phyloP scores from a whole-genome alignment of 1,284 basidiomycete species.

The Heterobasidion parviporum region DNA sequence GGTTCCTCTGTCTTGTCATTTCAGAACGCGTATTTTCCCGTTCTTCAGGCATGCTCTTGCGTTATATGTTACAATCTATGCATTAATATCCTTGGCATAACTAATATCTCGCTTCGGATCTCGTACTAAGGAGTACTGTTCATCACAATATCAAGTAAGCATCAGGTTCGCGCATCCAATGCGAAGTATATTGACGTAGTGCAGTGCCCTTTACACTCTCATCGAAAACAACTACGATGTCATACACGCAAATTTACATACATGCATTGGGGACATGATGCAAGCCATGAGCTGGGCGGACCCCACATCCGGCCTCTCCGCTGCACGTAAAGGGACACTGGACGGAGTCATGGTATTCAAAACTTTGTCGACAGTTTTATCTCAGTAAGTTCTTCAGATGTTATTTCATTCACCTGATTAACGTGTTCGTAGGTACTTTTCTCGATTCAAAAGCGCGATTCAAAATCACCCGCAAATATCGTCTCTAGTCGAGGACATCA shows the following conservation, averaged over 20 bases:
- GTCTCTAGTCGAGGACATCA: slow-evolving; percentile 32
- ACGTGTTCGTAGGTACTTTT: slow-evolving; percentile 35
- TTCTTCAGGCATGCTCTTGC: slow-evolving; percentile 39
- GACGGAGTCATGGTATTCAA: slow-evolving; percentile 28
- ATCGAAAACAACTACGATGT: slow-evolving; percentile 43
- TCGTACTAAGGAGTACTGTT: slow-evolving; percentile 54
- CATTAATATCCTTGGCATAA: not conserved
- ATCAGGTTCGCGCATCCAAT: not conserved
- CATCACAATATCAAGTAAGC: slow-evolving; percentile 36
- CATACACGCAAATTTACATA: slow-evolving; percentile 33
- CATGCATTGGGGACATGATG: slow-evolving; percentile 35
- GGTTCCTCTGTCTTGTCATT: slow-evolving; percentile 40
- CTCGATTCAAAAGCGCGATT: slow-evolving; percentile 50
- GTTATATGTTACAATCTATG: not conserved
- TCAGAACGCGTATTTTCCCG: slow-evolving; percentile 47
- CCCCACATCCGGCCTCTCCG: slow-evolving; percentile 6
- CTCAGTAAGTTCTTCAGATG: slow-evolving; percentile 31
- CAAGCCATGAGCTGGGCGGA: slow-evolving; percentile 9
- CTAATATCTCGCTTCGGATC: slow-evolving; percentile 57
- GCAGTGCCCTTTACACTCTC: slow-evolving; percentile 44
- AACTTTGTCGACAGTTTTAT: slow-evolving; percentile 38
- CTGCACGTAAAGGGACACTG: slow-evolving; percentile 34
- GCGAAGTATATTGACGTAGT: not conserved
- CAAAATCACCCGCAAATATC: slow-evolving; percentile 37
- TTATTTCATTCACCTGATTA: not conserved